Evolutionary conservation across 2,329 filamentous ascomycete genomes (phyloP).

Genomic region (Nectriaceae sp.): DNA sequence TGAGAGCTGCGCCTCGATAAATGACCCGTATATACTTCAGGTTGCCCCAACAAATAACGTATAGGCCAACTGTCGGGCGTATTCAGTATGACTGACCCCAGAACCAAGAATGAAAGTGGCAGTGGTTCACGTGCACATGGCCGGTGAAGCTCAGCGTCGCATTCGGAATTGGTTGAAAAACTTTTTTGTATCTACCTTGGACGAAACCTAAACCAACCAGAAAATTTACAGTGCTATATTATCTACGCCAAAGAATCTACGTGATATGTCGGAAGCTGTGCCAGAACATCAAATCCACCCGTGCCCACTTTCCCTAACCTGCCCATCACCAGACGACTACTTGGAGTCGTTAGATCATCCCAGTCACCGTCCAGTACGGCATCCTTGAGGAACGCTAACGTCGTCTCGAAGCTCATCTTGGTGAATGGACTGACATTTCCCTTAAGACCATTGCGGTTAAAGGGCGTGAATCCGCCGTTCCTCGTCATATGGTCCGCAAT

Average conservation of each 20-base stretch:
- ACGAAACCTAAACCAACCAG: too few species aligned
- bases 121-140: too few species aligned
- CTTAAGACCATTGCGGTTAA: conserved; percentile 86
- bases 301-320: conserved; percentile 82
- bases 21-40: too few species aligned
- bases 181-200: too few species aligned
- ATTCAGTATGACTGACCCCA: too few species aligned
- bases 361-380: conserved; percentile 87
- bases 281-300: conserved; percentile 87
- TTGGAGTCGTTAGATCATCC: conserved; percentile 85
- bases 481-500: conserved; percentile 99
- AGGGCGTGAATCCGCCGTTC: conserved; percentile 83
- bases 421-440: conserved; percentile 88
- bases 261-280: conserved; percentile 56
- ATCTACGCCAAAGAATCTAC: conserved; percentile 34
- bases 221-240: too few species aligned
- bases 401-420: conserved; percentile 99
- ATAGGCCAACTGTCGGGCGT: too few species aligned
- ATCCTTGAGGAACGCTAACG: conserved; percentile 88
- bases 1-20: too few species aligned
- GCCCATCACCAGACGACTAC: conserved; percentile 85
- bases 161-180: too few species aligned
- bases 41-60: too few species aligned
- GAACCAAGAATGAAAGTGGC: too few species aligned
- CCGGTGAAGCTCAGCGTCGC: too few species aligned